Percentiles rank a stretch among this genome's conserved stretches.
These are phyloP conservation scores for Fraxinus cuspidata DNA, from an alignment of 257 asterid genomes.

Conservation along the genomic window DNA sequence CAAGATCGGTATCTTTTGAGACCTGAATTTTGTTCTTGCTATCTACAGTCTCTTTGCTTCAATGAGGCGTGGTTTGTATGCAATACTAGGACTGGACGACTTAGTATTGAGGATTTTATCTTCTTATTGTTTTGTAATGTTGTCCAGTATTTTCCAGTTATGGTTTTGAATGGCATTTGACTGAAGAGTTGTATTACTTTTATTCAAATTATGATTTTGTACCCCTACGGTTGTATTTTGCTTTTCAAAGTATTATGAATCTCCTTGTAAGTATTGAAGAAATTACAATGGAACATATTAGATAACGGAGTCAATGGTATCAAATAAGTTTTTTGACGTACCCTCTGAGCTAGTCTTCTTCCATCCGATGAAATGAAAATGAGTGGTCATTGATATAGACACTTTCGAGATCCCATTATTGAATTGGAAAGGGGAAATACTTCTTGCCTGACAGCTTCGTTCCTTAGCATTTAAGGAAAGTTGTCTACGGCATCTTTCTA, in stretches of 20 bases:
- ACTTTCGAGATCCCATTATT: too few species aligned
- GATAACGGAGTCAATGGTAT: too few species aligned
- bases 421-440: too few species aligned
- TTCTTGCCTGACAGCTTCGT: slow-evolving; percentile 1
- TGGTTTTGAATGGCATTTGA: background rate
- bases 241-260: background rate
- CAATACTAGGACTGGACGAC: background rate
- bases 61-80: background rate
- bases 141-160: background rate
- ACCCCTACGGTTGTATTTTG: background rate
- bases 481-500: background rate
- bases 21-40: background rate
- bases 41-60: background rate
- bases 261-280: background rate
- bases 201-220: background rate
- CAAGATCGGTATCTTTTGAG: background rate
- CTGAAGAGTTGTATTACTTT: background rate
- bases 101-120: background rate
- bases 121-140: background rate
- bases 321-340: too few species aligned
- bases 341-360: too few species aligned
- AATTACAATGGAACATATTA: too few species aligned
- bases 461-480: slow-evolving; percentile 1
- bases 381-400: too few species aligned
- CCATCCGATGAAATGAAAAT: too few species aligned